These are phyloP conservation scores for Hemerocallis citrina DNA, from an alignment of 106 monocot species.

Conservation along the genomic window DNA sequence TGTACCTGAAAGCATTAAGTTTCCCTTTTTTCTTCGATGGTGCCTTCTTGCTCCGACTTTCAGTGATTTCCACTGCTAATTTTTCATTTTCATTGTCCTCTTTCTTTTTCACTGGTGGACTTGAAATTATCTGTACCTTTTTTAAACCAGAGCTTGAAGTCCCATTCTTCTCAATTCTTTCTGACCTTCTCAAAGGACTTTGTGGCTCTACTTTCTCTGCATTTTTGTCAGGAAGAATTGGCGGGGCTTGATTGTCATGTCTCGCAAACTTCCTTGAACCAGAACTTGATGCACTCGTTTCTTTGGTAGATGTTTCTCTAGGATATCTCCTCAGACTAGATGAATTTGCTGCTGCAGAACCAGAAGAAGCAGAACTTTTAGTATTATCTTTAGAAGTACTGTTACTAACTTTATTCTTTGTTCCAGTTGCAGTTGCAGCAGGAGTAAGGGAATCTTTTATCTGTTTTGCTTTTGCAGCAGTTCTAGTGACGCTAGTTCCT, in stretches of 20 bases:
- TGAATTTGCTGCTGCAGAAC: conserved; percentile 2
- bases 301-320: conserved; percentile 7
- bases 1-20: conserved; percentile 18
- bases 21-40: conserved; percentile 14
- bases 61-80: not conserved
- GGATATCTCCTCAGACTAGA: conserved; percentile 9
- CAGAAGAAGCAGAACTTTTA: conserved; percentile 3
- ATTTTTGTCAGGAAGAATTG: conserved; percentile 5
- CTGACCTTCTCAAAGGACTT: conserved; percentile 24
- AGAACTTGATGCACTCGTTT: conserved; percentile 7
- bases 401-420: not conserved
- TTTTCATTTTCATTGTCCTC: not conserved
- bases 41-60: not conserved
- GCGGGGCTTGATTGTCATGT: conserved; percentile 2
- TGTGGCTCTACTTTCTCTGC: conserved; percentile 1
- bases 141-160: conserved; percentile 20
- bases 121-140: conserved; percentile 1
- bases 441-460: conserved; percentile 3
- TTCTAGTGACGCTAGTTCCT: conserved; percentile 1
- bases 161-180: conserved; percentile 20
- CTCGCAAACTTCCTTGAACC: conserved; percentile 12
- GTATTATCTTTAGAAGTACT: not conserved
- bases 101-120: conserved; percentile 10
- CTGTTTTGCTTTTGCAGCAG: conserved; percentile 4
- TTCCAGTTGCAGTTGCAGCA: not conserved